Percentiles rank a stretch among this genome's conserved stretches.
Conservation (phyloP, 768 basidiomycete species). For the Amanita fuliginea region DNA sequence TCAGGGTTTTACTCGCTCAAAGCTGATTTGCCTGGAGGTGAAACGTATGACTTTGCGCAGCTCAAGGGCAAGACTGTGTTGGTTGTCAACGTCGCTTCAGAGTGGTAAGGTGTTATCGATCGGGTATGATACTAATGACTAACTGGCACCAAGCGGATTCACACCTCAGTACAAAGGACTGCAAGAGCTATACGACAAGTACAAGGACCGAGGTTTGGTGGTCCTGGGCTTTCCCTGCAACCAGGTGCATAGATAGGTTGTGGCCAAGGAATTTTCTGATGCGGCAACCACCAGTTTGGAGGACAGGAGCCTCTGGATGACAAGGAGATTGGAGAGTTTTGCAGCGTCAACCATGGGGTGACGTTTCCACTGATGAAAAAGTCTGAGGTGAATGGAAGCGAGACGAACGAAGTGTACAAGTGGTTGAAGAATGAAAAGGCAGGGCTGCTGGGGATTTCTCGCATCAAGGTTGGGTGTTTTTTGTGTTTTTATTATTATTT, state of each 20-base stretch:
- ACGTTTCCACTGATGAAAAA: conserved; percentile 89
- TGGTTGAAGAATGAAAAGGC: conserved; percentile 78
- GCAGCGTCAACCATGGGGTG: conserved; percentile 77
- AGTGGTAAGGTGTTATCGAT: conserved; percentile 36
- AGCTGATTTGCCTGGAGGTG: conserved; percentile 45
- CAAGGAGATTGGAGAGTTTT: conserved; percentile 62
- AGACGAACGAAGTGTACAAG: conserved; percentile 73
- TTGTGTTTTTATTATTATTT: no score
- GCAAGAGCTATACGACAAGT: conserved; percentile 71
- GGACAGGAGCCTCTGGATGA: conserved; percentile 81
- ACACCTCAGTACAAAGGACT: conserved; percentile 78
- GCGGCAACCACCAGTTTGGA: conserved; percentile 45
- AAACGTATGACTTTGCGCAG: conserved; percentile 51
- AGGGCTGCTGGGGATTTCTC: conserved; percentile 55
- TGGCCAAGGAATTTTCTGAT: not conserved
- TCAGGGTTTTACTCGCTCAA: conserved; percentile 58
- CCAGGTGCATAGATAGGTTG: conserved; percentile 34
- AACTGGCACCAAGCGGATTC: conserved; percentile 44
- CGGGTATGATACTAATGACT: no score
- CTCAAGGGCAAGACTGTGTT: conserved; percentile 71
- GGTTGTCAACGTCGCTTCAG: conserved; percentile 68
- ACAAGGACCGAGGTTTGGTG: conserved; percentile 63
- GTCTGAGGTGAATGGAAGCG: conserved; percentile 85
- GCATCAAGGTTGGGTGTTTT: conserved; percentile 41
- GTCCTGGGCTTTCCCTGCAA: conserved; percentile 92